Evolutionary conservation across 2,329 filamentous ascomycete species (phyloP).

Genomic region (Xylaria sp.): DNA sequence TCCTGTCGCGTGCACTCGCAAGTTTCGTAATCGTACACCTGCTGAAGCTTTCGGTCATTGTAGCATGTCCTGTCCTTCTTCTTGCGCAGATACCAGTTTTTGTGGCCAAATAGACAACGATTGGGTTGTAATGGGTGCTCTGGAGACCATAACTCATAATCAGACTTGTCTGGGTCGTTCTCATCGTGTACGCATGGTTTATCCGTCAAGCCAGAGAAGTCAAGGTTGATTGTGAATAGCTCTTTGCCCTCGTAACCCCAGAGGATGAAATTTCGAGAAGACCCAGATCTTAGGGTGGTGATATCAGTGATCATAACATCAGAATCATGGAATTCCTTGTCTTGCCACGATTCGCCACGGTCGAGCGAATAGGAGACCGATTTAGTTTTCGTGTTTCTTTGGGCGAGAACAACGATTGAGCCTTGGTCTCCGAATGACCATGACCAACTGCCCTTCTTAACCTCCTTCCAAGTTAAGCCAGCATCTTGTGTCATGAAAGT

Average conservation of each 20-base stretch:
- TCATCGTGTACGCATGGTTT: slow-evolving; percentile 76
- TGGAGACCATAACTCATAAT: slow-evolving; percentile 90
- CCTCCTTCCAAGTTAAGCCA: slow-evolving; percentile 86
- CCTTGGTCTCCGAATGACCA: slow-evolving; percentile 98
- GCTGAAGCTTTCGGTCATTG: slow-evolving; percentile 77
- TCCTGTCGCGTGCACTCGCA: slow-evolving; percentile 87
- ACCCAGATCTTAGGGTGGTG: slow-evolving; percentile 88
- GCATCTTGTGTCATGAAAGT: slow-evolving; percentile 93
- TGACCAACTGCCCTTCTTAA: slow-evolving; percentile 87
- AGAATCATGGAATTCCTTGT: slow-evolving; percentile 76
- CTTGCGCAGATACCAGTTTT: slow-evolving; percentile 90
- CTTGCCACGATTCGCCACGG: slow-evolving; percentile 81
- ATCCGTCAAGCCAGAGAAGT: slow-evolving; percentile 85
- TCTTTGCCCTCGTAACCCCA: slow-evolving; percentile 76
- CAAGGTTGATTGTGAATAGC: slow-evolving; percentile 81
- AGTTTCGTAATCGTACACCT: slow-evolving; percentile 77
- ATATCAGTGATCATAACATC: slow-evolving; percentile 81
- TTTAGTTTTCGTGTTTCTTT: slow-evolving; percentile 74
- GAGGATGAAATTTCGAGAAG: slow-evolving; percentile 88
- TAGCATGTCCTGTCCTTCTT: slow-evolving; percentile 81
- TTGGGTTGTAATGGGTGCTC: slow-evolving; percentile 81
- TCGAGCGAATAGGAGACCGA: slow-evolving; percentile 80
- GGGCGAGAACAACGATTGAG: slow-evolving; percentile 88
- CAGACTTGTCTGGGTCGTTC: slow-evolving; percentile 61
- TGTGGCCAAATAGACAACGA: slow-evolving; percentile 92